Base-by-base conservation (phyloP, 2,329 filamentous ascomycete genomes). In the Fonsecaea nubica region DNA sequence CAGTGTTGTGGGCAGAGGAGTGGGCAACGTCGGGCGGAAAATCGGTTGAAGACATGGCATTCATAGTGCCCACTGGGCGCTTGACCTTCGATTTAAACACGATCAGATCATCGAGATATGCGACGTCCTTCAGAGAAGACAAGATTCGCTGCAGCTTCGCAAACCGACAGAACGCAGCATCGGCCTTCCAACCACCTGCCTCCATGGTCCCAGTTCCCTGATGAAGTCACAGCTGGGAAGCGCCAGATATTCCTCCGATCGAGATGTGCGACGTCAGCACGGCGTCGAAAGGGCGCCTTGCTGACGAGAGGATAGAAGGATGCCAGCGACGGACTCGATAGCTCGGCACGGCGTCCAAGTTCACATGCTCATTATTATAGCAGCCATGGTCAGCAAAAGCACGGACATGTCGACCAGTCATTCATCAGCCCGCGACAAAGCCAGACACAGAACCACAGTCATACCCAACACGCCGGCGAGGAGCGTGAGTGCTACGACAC, bases 11-110 rank as follows among this genome's bases (percentile, higher is more conserved):
- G 95, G 95, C 36, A 89, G 88, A 74, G 95, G 95, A 52, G 92
- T 99, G 66, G 95, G 95, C 35, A 99, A 98, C 77, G 91, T 98
- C 57, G 94, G 94, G 61, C 88, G 93, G 75, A 98, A 98, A 81
- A 90, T 97, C 77, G 87, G 87, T 69, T 89, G 78, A 82, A 54
- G 18, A 33, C 15, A 13, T 50, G 15, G 7, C 10, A 33, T 36
- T 18, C 32, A 25, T 15, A 42, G 38, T 5, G 6, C 15, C n/a
- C 21, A n/a, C 25, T 10, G 7, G 21, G 12, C 18, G 9, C 21
- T 5, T 25, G n/a, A n/a, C 42, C 57, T 50, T 18, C 18, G 53
- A 36, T 12, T 8, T 9, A 42, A 42, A 4, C 30, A 32, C 35
- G 12, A 18, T 42, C 38, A 45, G 40, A 42, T 30, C 45, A 2